phyloP scores from a whole-genome alignment of 73 alveolate species.

The Blepharisma stoltei region DNA sequence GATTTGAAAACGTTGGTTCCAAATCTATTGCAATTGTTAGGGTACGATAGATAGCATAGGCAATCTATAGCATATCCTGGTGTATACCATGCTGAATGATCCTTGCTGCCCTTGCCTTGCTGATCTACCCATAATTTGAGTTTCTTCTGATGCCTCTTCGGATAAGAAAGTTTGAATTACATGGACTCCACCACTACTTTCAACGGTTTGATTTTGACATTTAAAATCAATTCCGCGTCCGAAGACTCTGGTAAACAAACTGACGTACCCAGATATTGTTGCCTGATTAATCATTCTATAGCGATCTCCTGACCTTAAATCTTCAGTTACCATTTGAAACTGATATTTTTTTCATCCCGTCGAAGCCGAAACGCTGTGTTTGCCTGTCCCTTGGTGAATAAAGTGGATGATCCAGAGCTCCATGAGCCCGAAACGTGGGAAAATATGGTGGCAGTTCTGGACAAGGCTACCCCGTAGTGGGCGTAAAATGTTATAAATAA shows the following conservation, averaged over 20 bases:
- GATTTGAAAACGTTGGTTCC: too few relatives aligned
- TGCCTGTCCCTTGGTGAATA: too few relatives aligned
- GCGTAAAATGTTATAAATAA: too few relatives aligned
- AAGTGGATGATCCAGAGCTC: too few relatives aligned
- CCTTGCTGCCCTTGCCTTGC: slow-evolving; percentile 50
- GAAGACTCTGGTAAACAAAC: not conserved
- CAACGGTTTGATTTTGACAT: not conserved
- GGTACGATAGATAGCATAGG: too few relatives aligned
- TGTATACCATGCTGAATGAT: slow-evolving; percentile 34
- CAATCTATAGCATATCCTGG: too few relatives aligned
- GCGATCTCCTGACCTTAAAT: not conserved
- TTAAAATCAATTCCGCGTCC: slow-evolving; percentile 23
- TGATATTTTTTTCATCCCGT: too few relatives aligned
- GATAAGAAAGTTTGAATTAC: slow-evolving; percentile 47
- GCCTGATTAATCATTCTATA: slow-evolving; percentile 1
- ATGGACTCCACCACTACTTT: slow-evolving; percentile 33
- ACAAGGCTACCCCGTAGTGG: too few relatives aligned
- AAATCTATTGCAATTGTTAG: too few relatives aligned
- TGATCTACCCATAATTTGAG: slow-evolving; percentile 47
- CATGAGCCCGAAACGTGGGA: too few relatives aligned
- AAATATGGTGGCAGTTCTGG: too few relatives aligned
- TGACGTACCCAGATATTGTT: not conserved
- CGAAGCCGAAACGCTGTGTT: too few relatives aligned
- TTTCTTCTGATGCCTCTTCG: slow-evolving; percentile 40
- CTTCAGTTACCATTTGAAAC: slow-evolving; percentile 6